phyloP scores from a whole-genome alignment of 805 yeast species.

The Lipomyces orientalis region DNA sequence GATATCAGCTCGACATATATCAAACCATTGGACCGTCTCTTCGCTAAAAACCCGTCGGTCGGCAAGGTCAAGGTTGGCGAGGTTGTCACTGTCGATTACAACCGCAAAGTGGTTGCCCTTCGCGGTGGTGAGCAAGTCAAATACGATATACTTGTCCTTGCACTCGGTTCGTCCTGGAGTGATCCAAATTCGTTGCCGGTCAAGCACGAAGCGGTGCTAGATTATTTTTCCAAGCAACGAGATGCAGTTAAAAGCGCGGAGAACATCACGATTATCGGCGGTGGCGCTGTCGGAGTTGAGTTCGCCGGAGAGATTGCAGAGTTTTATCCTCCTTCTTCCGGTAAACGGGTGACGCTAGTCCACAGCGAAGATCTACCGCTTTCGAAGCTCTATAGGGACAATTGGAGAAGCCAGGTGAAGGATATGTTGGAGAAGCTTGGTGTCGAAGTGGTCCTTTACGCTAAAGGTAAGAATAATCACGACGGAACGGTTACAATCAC shows the following conservation, averaged over 20 bases:
- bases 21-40: conserved; percentile 22
- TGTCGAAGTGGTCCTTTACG: conserved; percentile 35
- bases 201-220: conserved; percentile 9
- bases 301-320: conserved; percentile 55
- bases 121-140: conserved; percentile 14
- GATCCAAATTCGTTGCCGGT: conserved; percentile 15
- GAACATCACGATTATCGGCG: conserved; percentile 55
- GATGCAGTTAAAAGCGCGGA: conserved; percentile 46
- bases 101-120: conserved; percentile 17
- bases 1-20: conserved; percentile 22
- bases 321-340: conserved; percentile 42
- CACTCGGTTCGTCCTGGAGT: conserved; percentile 21
- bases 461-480: conserved; percentile 21
- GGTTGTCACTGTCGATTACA: conserved; percentile 18
- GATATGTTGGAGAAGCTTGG: conserved; percentile 32
- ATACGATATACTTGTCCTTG: conserved; percentile 30
- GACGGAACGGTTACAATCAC: conserved; percentile 23
- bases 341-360: conserved; percentile 46
- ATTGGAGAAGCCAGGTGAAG: conserved; percentile 25
- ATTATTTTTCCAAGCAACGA: conserved; percentile 21
- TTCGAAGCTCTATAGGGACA: conserved; percentile 22
- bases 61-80: conserved; percentile 20
- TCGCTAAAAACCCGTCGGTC: conserved; percentile 15
- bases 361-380: conserved; percentile 36
- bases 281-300: conserved; percentile 61